Conservation (phyloP, 768 basidiomycete genomes). For the Leccinum subgranulosum region DNA sequence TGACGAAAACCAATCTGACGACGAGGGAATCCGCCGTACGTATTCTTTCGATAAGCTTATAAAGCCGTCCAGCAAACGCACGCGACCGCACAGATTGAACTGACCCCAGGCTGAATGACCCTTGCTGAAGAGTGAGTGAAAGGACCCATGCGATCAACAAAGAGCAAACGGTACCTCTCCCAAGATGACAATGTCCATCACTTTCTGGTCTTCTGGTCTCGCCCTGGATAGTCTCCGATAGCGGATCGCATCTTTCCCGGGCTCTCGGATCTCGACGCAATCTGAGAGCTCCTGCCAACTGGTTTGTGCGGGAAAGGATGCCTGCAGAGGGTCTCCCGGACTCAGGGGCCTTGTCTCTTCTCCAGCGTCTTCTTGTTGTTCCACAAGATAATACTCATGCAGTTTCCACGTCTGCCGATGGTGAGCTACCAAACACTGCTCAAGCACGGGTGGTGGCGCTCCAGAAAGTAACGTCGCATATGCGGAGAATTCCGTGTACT, state of each 20-base stretch:
- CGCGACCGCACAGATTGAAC: slow-evolving; percentile 73
- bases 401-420: slow-evolving; percentile 92
- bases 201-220: slow-evolving; percentile 30
- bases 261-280: slow-evolving; percentile 48
- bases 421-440: slow-evolving; percentile 71
- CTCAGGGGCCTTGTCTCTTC: slow-evolving; percentile 37
- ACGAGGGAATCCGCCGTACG: slow-evolving; percentile 38
- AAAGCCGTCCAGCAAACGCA: slow-evolving; percentile 80
- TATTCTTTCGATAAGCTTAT: slow-evolving; percentile 84
- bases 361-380: slow-evolving; percentile 21
- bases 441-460: slow-evolving; percentile 59
- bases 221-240: slow-evolving; percentile 28
- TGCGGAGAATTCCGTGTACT: slow-evolving; percentile 84
- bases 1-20: neutral
- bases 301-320: slow-evolving; percentile 56
- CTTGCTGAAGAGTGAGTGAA: slow-evolving; percentile 35
- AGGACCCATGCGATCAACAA: neutral
- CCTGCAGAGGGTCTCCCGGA: slow-evolving; percentile 59
- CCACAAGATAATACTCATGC: slow-evolving; percentile 65
- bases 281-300: slow-evolving; percentile 46
- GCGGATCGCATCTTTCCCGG: slow-evolving; percentile 31
- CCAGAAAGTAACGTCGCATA: slow-evolving; percentile 78
- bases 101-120: slow-evolving; percentile 93
- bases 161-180: slow-evolving; percentile 55
- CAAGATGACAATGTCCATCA: slow-evolving; percentile 60